Evolutionary conservation across 2,329 filamentous ascomycete species (phyloP), one percentile per base, ranked within the genome.

Genomic region (Colletotrichum magnum): DNA sequence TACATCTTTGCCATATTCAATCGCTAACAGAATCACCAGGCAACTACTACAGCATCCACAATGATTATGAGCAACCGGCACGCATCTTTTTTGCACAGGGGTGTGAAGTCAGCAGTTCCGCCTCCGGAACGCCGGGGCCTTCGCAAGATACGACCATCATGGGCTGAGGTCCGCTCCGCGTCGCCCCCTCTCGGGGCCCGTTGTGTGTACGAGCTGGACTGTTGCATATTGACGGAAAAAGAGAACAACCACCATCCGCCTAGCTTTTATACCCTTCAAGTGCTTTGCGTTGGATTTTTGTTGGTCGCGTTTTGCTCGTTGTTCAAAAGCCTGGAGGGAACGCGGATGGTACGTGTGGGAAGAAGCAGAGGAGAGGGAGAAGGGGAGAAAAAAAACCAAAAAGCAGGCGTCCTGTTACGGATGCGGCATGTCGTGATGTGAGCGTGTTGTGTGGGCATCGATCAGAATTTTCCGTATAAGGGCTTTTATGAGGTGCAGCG

Each of bases 41-140:
- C 59, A 98, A 98, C 77, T 93, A 94, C 75, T 99, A 99, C 81
- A 93, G 92, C 77, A 97, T 99, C 75, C 86, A 87, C 64, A 99
- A 98, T 79, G 90, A 94, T 65, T 90, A 90, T 75, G 87, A 92
- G 71, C 84, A 86, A 70, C 87, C 90, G 5, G 93, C 94, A 5
- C 89, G 93, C 47, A 87, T 98, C 57, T 98, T 98, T 84, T 99
- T 98, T 80, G 91, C 94, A 1, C 96, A 99, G 79, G 95, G 92
- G 6, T 95, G 92, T 79, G 93, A 90, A 75, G 75, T 86, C 12
- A 71, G 41, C 51, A 68, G 10, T 32, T 36, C 32, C 10, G n/a
- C 36, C 28, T 28, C 53, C 7, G 65, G 60, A 16, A 47, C 50
- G 16, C 41, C 50, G 13, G 56, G 36, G 7, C 50, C 39, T 4